phyloP scores from a whole-genome alignment of 257 asterid genomes.

The Nicotiana obtusifolia region DNA sequence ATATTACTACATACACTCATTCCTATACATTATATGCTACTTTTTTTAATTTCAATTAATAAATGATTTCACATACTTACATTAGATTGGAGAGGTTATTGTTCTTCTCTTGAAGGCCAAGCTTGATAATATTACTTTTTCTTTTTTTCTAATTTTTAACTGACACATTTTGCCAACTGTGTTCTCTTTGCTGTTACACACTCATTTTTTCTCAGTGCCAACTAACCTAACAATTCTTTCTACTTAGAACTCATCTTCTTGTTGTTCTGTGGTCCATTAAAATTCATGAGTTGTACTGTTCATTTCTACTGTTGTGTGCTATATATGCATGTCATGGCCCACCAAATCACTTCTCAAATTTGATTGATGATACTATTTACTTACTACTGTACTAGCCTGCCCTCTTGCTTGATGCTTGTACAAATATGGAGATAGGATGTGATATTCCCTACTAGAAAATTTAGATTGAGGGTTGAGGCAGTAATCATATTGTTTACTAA shows the following conservation, averaged over 20 bases:
- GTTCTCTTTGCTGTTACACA: conserved; percentile 79
- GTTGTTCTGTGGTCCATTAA: conserved; percentile 27
- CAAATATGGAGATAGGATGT: background rate
- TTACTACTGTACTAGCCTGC: background rate
- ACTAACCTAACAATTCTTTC: conserved; percentile 52
- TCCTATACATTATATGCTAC: conserved; percentile 12
- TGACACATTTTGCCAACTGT: conserved; percentile 85
- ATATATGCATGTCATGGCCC: conserved; percentile 18
- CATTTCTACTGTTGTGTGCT: conserved; percentile 11
- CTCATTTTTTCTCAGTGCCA: conserved; percentile 61
- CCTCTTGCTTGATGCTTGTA: background rate
- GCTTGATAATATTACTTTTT: conserved; percentile 28
- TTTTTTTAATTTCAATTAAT: conserved; percentile 16
- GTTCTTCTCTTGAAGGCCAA: conserved; percentile 82
- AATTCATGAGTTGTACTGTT: conserved; percentile 26
- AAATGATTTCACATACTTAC: conserved; percentile 11
- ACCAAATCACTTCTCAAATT: conserved; percentile 17
- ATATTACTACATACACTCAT: conserved; percentile 3
- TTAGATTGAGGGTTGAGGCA: background rate
- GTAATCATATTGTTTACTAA: background rate
- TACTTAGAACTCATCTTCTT: conserved; percentile 15
- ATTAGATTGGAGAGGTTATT: conserved; percentile 53
- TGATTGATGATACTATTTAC: background rate
- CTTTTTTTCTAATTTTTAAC: conserved; percentile 25
- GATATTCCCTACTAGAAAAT: background rate